Conservation (phyloP, 1,139 yeast species). For the Diutina catenulata region DNA sequence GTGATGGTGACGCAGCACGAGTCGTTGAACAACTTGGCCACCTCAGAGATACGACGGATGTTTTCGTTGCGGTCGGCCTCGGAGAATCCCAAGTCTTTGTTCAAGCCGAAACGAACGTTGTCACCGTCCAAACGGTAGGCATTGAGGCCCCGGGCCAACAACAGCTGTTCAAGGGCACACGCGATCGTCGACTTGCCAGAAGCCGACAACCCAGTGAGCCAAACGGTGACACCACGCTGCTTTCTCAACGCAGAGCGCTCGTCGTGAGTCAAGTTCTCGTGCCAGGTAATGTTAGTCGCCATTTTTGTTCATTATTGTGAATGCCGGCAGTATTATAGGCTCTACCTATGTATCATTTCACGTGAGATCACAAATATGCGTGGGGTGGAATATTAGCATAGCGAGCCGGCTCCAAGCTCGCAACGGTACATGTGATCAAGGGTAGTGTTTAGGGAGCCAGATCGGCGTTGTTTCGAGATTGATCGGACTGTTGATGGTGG, state of each 20-base stretch:
- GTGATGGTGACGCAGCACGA: conserved; percentile 77
- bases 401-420: no score
- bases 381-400: no score
- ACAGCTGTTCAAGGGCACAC: conserved; percentile 78
- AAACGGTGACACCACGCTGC: conserved; percentile 81
- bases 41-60: conserved; percentile 89
- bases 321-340: no score
- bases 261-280: conserved; percentile 70
- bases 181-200: conserved; percentile 94
- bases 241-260: conserved; percentile 65
- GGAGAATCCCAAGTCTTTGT: conserved; percentile 87
- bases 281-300: conserved; percentile 98
- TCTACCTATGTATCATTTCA: no score
- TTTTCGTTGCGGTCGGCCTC: conserved; percentile 90
- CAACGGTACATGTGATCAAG: no score
- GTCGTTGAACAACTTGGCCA: conserved; percentile 81
- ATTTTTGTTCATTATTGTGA: no score
- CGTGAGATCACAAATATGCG: no score
- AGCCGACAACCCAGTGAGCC: conserved; percentile 94
- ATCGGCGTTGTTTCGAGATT: no score
- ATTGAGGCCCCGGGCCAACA: conserved; percentile 53
- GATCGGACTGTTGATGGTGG: no score
- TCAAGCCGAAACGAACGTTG: conserved; percentile 84
- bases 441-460: no score
- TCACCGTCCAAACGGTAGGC: conserved; percentile 93